phyloP scores from a whole-genome alignment of 2,329 filamentous ascomycete genomes.

The Fusarium napiforme region DNA sequence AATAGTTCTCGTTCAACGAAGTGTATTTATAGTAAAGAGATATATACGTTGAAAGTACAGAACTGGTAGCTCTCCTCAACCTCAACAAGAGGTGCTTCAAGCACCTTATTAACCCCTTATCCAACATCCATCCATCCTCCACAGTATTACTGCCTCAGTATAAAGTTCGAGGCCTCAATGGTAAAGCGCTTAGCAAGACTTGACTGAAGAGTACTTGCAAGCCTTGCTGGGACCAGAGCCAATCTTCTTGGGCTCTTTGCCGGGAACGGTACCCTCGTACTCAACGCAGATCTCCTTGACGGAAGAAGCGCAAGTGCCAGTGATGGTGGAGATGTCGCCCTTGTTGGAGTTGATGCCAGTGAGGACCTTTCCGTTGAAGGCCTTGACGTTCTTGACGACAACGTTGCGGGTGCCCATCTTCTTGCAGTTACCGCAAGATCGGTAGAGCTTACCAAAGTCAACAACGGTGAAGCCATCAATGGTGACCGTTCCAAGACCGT shows the following conservation, averaged over 20 bases:
- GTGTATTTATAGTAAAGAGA: slow-evolving; percentile 6
- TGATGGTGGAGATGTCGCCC: slow-evolving; percentile 34
- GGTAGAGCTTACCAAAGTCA: slow-evolving; percentile 43
- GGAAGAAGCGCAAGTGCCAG: slow-evolving; percentile 32
- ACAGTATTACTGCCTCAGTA: not conserved
- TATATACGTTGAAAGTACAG: slow-evolving; percentile 5
- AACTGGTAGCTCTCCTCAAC: not conserved
- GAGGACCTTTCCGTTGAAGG: slow-evolving; percentile 40
- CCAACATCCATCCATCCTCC: not conserved
- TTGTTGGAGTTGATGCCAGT: slow-evolving; percentile 45
- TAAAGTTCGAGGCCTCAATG: no score
- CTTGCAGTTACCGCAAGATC: slow-evolving; percentile 43
- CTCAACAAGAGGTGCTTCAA: not conserved
- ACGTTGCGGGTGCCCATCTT: slow-evolving; percentile 43
- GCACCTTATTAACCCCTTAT: not conserved
- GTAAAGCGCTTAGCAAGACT: slow-evolving; percentile 31
- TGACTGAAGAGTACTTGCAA: slow-evolving; percentile 41
- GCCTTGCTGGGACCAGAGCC: slow-evolving; percentile 32
- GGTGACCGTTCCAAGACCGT: slow-evolving; percentile 40
- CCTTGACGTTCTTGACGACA: slow-evolving; percentile 39
- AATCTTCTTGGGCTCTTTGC: slow-evolving; percentile 43
- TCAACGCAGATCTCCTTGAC: slow-evolving; percentile 42
- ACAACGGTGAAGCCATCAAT: slow-evolving; percentile 41
- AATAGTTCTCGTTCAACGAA: not conserved
- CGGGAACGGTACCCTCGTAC: slow-evolving; percentile 38